A percentile compares a stretch with the other conserved stretches of the same genome.
phyloP scores from a whole-genome alignment of 768 basidiomycete species.

The Panaeolus cyanescens region DNA sequence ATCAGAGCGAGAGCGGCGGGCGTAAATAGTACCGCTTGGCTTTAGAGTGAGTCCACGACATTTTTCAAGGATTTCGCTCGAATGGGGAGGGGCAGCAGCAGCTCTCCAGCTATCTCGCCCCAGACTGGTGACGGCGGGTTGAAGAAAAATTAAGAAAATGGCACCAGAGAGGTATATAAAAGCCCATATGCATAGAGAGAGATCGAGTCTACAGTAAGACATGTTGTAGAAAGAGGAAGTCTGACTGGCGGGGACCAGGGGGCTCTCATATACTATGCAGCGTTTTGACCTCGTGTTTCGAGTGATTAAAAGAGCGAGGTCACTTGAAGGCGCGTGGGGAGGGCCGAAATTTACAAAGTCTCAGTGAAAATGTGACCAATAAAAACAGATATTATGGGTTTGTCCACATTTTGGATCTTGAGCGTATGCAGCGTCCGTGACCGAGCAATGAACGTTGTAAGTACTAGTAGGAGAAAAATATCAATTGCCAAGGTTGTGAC shows the following conservation, averaged over 20 bases:
- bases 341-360: not conserved
- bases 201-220: not conserved
- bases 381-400: too few species aligned
- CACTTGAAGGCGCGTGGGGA: not conserved
- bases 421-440: too few species aligned
- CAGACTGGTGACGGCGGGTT: not conserved
- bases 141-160: constrained; percentile 2
- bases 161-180: not conserved
- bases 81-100: constrained; percentile 18
- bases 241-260: not conserved
- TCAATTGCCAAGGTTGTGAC: too few species aligned
- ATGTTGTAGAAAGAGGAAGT: not conserved
- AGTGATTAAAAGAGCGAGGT: constrained; percentile 1
- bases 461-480: too few species aligned
- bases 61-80: constrained; percentile 34
- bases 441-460: too few species aligned
- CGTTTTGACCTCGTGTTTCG: not conserved
- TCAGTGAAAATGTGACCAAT: too few species aligned
- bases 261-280: not conserved
- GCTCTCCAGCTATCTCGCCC: not conserved
- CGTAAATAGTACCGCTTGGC: constrained; percentile 52
- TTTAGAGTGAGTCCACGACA: constrained; percentile 44
- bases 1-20: constrained; percentile 57
- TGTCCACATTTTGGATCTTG: too few species aligned
- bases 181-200: not conserved